phyloP scores from a whole-genome alignment of 1,284 basidiomycete species.

The Puccinia triticina region DNA sequence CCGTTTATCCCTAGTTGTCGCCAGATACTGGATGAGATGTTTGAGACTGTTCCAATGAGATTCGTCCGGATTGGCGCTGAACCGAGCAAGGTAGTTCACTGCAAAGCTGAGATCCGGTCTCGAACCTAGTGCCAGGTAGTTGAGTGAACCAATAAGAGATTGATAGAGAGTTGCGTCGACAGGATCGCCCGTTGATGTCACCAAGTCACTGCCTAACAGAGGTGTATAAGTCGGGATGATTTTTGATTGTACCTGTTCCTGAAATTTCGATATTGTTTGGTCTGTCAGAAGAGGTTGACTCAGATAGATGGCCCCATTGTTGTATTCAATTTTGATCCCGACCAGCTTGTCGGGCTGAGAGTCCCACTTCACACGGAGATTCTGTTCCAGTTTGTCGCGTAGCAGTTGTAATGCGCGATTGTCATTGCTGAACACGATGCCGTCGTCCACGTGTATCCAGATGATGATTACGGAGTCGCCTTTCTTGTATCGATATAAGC shows the following conservation, averaged over 20 bases:
- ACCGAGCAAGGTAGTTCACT: neutral
- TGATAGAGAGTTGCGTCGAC: neutral
- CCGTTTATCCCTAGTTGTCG: neutral
- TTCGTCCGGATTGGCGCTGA: neutral
- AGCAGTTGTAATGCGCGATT: neutral
- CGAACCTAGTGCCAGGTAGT: no score
- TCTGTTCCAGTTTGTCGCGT: neutral
- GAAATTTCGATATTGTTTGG: neutral
- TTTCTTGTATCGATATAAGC: neutral
- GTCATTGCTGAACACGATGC: constrained; percentile 10
- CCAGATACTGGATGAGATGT: neutral
- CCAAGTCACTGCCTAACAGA: neutral
- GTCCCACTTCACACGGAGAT: neutral
- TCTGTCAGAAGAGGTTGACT: neutral
- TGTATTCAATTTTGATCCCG: neutral
- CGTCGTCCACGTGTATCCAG: constrained; percentile 24
- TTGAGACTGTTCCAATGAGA: neutral
- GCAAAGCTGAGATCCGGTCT: no score
- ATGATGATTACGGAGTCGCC: neutral
- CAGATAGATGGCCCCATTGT: neutral
- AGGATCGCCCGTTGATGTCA: neutral
- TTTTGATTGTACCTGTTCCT: neutral
- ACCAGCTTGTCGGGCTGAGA: neutral
- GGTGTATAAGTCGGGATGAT: no score
- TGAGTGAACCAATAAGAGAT: no score